phyloP scores from a whole-genome alignment of 23 red algal genomes.

The Gracilaria domingensis region DNA sequence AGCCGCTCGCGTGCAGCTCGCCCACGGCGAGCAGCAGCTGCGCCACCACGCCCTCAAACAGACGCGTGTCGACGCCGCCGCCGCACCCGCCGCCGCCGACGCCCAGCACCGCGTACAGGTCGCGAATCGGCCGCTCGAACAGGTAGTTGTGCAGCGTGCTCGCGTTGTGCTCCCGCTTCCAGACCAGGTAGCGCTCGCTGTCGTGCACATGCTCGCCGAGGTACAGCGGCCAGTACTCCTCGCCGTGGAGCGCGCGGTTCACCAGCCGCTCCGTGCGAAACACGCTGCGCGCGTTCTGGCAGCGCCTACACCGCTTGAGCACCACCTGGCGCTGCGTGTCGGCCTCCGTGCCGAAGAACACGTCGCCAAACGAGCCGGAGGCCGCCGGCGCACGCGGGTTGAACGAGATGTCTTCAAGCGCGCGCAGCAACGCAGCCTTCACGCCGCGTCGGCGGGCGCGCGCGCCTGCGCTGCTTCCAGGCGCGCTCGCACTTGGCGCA shows the following conservation, averaged over 20 bases:
- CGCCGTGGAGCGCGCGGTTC: conserved; percentile 62
- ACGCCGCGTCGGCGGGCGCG: background rate
- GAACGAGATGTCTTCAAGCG: background rate
- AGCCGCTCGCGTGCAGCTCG: conserved; percentile 70
- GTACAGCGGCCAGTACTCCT: conserved; percentile 66
- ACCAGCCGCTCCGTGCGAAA: conserved; percentile 68
- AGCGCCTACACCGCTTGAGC: conserved; percentile 53
- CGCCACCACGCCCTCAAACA: conserved; percentile 59
- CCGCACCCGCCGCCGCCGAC: conserved; percentile 1
- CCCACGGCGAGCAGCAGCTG: conserved; percentile 58
- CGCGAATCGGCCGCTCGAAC: conserved; percentile 19
- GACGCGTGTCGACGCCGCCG: background rate
- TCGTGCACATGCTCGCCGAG: conserved; percentile 58
- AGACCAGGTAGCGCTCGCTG: conserved; percentile 70
- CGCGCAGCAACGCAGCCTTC: background rate
- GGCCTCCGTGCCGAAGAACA: conserved; percentile 67
- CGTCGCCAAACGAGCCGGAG: conserved; percentile 67
- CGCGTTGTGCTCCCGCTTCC: conserved; percentile 64
- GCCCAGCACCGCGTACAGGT: conserved; percentile 30
- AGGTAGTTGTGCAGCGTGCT: conserved; percentile 73
- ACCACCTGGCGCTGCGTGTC: conserved; percentile 48
- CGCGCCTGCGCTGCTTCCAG: background rate
- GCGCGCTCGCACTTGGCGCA: background rate
- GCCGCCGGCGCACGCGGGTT: background rate
- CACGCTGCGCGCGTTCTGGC: conserved; percentile 47